phyloP scores from a whole-genome alignment of 495 filamentous ascomycete genomes.

The Neurospora tetrasperma region DNA sequence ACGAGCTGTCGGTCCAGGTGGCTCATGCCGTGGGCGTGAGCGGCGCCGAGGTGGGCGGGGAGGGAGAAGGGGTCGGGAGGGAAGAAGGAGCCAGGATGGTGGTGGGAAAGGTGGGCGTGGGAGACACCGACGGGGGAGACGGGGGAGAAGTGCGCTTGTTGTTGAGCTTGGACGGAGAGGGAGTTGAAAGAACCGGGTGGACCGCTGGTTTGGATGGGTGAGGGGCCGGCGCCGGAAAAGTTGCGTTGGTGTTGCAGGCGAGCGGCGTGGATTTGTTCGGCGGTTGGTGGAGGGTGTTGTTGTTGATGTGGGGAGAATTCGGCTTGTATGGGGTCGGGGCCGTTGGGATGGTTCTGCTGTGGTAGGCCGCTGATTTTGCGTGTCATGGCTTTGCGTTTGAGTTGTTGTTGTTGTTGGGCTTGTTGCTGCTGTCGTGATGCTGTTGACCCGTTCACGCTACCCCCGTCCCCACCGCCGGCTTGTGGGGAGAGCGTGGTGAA shows the following conservation, averaged over 20 bases:
- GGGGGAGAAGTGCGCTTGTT: slow-evolving; percentile 30
- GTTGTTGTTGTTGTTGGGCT: slow-evolving; percentile 10
- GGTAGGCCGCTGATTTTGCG: slow-evolving; percentile 33
- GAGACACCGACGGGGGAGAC: slow-evolving; percentile 34
- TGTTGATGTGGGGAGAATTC: slow-evolving; percentile 20
- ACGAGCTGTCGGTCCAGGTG: slow-evolving; percentile 71
- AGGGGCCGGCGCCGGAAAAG: slow-evolving; percentile 21
- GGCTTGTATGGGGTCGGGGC: slow-evolving; percentile 33
- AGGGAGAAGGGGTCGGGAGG: slow-evolving; percentile 35
- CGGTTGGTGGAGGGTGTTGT: slow-evolving; percentile 17
- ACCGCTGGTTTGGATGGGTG: slow-evolving; percentile 23
- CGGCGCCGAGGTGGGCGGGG: slow-evolving; percentile 13
- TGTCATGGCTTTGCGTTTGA: slow-evolving; percentile 35
- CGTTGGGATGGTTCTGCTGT: slow-evolving; percentile 24
- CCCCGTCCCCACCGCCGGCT: slow-evolving; percentile 20
- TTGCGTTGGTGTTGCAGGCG: slow-evolving; percentile 28
- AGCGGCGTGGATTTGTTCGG: slow-evolving; percentile 25
- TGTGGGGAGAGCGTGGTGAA: slow-evolving; percentile 73
- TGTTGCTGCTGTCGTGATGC: slow-evolving; percentile 18
- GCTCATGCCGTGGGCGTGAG: slow-evolving; percentile 37
- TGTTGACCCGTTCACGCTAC: slow-evolving; percentile 20
- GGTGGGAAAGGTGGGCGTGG: slow-evolving; percentile 26
- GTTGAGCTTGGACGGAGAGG: slow-evolving; percentile 23
- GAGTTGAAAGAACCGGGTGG: slow-evolving; percentile 25
- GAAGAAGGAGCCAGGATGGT: slow-evolving; percentile 33